These are phyloP conservation scores for Chlamydomonas schloesseri DNA, from an alignment of 139 green algal species.

Conservation along the genomic window DNA sequence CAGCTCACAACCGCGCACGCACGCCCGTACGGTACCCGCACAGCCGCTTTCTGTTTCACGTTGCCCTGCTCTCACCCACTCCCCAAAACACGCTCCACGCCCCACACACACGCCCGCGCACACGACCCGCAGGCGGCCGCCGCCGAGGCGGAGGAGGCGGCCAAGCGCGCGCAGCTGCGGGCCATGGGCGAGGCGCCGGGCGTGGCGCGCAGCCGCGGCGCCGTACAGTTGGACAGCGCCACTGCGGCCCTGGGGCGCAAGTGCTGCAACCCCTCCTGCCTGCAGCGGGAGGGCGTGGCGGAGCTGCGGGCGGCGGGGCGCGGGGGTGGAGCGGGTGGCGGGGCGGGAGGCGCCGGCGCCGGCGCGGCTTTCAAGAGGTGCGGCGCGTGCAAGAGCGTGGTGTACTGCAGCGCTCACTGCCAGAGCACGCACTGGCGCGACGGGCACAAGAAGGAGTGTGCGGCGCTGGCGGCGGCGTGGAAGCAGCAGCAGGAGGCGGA, in stretches of 20 bases:
- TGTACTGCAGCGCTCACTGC: conserved; percentile 52
- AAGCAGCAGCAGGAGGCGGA: conserved; percentile 15
- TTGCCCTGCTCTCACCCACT: too few relatives aligned
- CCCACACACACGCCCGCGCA: not conserved
- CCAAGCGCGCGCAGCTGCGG: conserved; percentile 31
- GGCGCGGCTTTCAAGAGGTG: conserved; percentile 55
- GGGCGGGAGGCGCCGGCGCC: not conserved
- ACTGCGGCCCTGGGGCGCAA: conserved; percentile 45
- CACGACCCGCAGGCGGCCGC: not conserved
- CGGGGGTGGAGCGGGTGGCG: not conserved
- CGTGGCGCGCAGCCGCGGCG: conserved; percentile 31
- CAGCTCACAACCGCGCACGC: too few relatives aligned
- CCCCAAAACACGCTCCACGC: not conserved
- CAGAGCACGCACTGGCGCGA: conserved; percentile 53
- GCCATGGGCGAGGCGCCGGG: conserved; percentile 42
- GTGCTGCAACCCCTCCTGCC: conserved; percentile 45
- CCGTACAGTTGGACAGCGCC: conserved; percentile 36
- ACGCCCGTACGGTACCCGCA: too few relatives aligned
- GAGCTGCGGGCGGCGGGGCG: not conserved
- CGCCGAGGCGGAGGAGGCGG: conserved; percentile 15
- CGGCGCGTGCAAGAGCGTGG: conserved; percentile 51
- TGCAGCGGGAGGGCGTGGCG: conserved; percentile 38
- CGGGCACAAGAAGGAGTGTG: conserved; percentile 51
- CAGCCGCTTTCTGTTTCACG: too few relatives aligned
- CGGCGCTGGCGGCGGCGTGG: conserved; percentile 32